These are phyloP conservation scores for Aspergillus alliaceus DNA, from an alignment of 2,329 filamentous ascomycete genomes.

Conservation along the genomic window DNA sequence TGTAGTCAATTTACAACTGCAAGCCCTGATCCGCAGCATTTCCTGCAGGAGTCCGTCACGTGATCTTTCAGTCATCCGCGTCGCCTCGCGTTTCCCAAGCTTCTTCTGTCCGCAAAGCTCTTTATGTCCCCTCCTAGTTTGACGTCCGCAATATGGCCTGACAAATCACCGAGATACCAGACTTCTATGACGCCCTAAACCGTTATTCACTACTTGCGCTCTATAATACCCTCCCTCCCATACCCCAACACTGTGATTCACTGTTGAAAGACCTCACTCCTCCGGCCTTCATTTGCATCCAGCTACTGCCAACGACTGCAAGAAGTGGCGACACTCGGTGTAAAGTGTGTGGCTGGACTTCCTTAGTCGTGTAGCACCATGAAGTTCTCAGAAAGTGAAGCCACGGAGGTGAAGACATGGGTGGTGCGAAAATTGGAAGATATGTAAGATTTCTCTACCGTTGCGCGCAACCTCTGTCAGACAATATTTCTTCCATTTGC, in stretches of 20 bases:
- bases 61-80: slow-evolving; percentile 16
- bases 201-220: not conserved
- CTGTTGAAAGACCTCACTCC: not conserved
- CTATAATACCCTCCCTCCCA: not conserved
- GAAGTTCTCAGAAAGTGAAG: slow-evolving; percentile 56
- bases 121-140: not conserved
- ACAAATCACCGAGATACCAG: not conserved
- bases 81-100: slow-evolving; percentile 23
- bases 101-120: slow-evolving; percentile 13
- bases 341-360: not conserved
- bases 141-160: not conserved
- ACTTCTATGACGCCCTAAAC: not conserved
- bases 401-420: slow-evolving; percentile 57
- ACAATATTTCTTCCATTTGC: not conserved
- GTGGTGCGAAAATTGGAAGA: slow-evolving; percentile 59
- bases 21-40: too few species aligned
- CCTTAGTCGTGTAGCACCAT: slow-evolving; percentile 34
- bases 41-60: slow-evolving; percentile 7
- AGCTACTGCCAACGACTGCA: not conserved
- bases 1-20: too few species aligned
- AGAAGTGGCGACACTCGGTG: not conserved
- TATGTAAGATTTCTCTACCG: slow-evolving; percentile 45
- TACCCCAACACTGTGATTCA: too few species aligned
- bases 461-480: not conserved
- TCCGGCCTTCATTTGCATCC: not conserved